These are phyloP conservation scores for Rhizoclosmatium sp. DNA, from an alignment of 192 early-diverging fungal species.

Conservation along the genomic window DNA sequence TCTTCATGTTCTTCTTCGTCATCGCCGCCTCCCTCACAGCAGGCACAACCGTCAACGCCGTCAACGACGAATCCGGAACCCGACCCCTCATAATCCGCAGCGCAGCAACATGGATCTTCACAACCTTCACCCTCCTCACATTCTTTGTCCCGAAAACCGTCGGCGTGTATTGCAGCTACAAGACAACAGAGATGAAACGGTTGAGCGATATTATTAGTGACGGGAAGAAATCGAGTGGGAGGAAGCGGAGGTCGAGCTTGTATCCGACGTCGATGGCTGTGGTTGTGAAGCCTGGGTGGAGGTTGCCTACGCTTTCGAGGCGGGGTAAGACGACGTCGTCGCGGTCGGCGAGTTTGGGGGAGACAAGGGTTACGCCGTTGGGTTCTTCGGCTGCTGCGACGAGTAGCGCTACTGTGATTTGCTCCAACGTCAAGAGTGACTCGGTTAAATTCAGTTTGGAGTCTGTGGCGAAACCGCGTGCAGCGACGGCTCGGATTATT, in stretches of 20 bases:
- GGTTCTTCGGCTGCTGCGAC: too few species aligned
- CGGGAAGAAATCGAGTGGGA: not conserved
- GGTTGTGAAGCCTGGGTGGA: not conserved
- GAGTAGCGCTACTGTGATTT: too few species aligned
- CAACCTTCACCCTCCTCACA: not conserved
- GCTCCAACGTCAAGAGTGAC: not conserved
- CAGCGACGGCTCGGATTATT: not conserved
- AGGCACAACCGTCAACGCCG: not conserved
- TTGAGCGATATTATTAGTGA: constrained; percentile 5
- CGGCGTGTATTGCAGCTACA: not conserved
- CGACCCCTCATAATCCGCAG: not conserved
- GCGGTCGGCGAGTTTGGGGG: too few species aligned
- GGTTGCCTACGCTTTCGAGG: not conserved
- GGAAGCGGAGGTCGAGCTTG: not conserved
- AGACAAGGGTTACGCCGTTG: too few species aligned
- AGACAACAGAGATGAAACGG: not conserved
- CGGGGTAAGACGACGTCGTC: too few species aligned
- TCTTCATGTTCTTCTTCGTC: constrained; percentile 13
- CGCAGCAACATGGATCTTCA: not conserved
- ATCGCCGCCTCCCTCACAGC: not conserved
- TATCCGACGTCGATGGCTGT: not conserved
- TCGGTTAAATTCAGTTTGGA: not conserved
- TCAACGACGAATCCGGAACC: not conserved
- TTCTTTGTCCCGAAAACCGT: constrained; percentile 11
- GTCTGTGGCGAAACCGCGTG: not conserved